Base-by-base conservation (phyloP, 106 monocot species). In the Cymbidium sinense region DNA sequence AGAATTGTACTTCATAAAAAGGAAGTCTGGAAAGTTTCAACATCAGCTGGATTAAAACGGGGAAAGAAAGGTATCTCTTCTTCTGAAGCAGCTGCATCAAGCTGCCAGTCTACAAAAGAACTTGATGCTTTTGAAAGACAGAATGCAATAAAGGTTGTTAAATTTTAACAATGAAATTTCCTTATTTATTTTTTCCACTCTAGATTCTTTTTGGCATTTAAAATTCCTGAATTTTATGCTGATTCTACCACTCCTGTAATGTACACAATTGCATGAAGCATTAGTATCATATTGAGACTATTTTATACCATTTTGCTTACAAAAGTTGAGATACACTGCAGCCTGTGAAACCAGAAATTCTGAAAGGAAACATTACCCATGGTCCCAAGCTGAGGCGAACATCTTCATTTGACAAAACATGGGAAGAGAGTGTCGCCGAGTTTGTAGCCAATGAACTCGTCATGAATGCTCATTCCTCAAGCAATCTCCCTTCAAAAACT, bases 1-100 rank as follows among this genome's bases (percentile, higher is more conserved):
- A 62, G 8, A 27, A 4, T 62, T 62, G 5, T 70, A 33, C 15
- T 70, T 13, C 15, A 33, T 33, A 25, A 58, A 33, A 47, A 95
- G 95, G 95, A 95, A 83, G 86, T 90, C 20, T 95, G 95, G 95
- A 90, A 90, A 81, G 95, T 95, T 86, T 95, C 95, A 31, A 95
- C 95, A 7, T 86, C 95, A 36, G 75, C 95, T 82, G 84, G 95
- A 29, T 76, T 87, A 44, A 92, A 83, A 71, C 78, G 88, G 62
- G 74, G 76, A 54, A 86, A 86, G 84, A 95, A 90, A 85, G 85
- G 79, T 77, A 51, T 79, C 35, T 50, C 85, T 58, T 79, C 73
- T 35, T 27, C 87, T 78, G 95, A 95, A 75, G 77, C 80, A 79
- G 72, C 70, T 79, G 50, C 80, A 23, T 83, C 84, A 34, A 85